Evolutionary conservation across 495 filamentous ascomycete species (phyloP), one percentile per base, ranked within the genome.

Genomic region (Pyronema domesticum): DNA sequence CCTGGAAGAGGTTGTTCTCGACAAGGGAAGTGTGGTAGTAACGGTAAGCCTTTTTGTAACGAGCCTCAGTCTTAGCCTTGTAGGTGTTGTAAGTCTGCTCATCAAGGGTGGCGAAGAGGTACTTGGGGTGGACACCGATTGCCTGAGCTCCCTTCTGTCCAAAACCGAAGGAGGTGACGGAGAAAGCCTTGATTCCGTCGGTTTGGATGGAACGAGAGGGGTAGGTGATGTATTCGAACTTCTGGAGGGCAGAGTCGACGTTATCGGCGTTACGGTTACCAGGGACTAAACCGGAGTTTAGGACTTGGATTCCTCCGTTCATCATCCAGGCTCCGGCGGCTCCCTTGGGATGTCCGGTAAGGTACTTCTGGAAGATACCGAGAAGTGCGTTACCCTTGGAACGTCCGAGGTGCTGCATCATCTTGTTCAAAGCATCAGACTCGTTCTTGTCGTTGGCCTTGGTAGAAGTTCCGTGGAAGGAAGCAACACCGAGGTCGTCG

Each of bases 371-470:
- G 84, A 96, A 99, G 67, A 99, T 89, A 70, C 91, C 91, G 55
- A 96, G 69, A 7, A 99, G 73, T 30, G 93, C 87, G 67, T 99
- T 96, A 62, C 91, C 91, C 77, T 94, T 95, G 69, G 80, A 79
- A 49, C 91, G 83, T 56, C 93, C 91, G 46, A 99, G 82, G 68
- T 99, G 93, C 61, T 78, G 81, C 70, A 99, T 75, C 72, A 96
- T 94, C 69, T 95, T 85, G 75, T 89, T 95, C 60, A 99, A 82
- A 64, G 94, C 89, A 55, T 91, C 88, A 30, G 91, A 95, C 69
- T 99, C 91, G 68, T 99, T 99, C 80, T 99, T 99, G 74, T 99
- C 91, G 65, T 99, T 99, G 53, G 91, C 91, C 56, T 93, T 87
- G 37, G 91, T 99, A 17, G 89, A 95, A 33, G 91, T 99, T 58